Base-by-base conservation (phyloP, 495 filamentous ascomycete genomes). In the Penicillium canescens region DNA sequence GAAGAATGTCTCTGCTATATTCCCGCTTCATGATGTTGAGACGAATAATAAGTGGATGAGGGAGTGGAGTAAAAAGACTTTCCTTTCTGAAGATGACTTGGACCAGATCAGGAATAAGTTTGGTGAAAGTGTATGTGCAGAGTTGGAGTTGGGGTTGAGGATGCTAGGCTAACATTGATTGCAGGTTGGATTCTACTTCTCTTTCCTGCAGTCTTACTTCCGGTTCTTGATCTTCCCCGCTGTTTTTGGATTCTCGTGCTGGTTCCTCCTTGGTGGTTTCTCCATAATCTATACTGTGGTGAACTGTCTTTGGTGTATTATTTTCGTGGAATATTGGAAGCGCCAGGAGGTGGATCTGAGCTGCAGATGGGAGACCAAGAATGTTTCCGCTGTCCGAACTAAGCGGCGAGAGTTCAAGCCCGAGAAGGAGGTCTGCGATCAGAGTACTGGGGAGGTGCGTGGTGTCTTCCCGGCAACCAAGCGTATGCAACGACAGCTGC, bases 321-420 rank as follows among this genome's bases (percentile, higher is more conserved):
- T 92, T 18, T 98, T 98, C 62, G 87, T 96, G 36, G 94, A 98
- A 70, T 96, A 90, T 67, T 98, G 94, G 94, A 96, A 94, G 74
- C 87, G 89, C 53, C 90, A 96, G 72, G 92, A 98, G 69, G 78
- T 87, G 11, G 95, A 98, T 68, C 76, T 98, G 10, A 89, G 89
- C 18, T 86, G 96, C 33, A 86, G 91, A 40, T 98, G 94, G 94
- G 89, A 91, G 20, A 93, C 96, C 10, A 87, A 89, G 38, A 89
- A 89, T 12, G 91, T 96, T 14, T 91, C 90, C 4, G 83, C 81
- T 33, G 90, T 98, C 47, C 88, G 92, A 61, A 81, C 78, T 10
- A 88, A 86, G 38, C 77, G 92, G 44, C 79, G 86, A 21, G 82
- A 90, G 56, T 98, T 97, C 66, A 72, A 82, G 61, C 85, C 90